phyloP scores from a whole-genome alignment of 331 rosid species.

The Saraca asoca region DNA sequence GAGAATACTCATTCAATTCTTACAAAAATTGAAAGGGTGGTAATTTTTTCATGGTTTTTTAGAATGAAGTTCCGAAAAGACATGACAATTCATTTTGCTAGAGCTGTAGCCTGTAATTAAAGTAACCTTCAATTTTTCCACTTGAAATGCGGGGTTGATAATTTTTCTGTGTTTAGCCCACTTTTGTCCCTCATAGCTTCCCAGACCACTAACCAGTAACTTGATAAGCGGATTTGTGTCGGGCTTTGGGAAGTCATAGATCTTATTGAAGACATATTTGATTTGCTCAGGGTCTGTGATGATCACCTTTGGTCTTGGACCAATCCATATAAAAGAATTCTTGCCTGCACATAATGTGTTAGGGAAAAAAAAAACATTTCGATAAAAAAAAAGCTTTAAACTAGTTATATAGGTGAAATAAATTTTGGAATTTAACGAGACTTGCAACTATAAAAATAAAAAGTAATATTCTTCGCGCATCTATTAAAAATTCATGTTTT shows the following conservation, averaged over 20 bases:
- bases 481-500: too few species aligned
- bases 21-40: too few species aligned
- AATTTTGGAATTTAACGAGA: too few species aligned
- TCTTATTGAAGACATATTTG: background rate
- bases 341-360: background rate
- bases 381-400: too few species aligned
- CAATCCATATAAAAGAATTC: background rate
- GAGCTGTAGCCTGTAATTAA: background rate
- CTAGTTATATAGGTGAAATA: too few species aligned
- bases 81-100: background rate
- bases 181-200: background rate
- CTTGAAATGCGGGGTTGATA: background rate
- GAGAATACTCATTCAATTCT: too few species aligned
- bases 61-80: background rate
- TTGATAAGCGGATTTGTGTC: background rate
- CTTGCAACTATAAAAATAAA: too few species aligned
- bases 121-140: background rate
- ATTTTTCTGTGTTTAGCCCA: background rate
- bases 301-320: background rate
- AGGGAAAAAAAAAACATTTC: background rate
- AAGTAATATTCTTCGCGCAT: too few species aligned
- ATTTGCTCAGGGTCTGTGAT: constrained; percentile 2
- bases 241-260: background rate
- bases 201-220: background rate
- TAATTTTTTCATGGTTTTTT: too few species aligned